Evolutionary conservation across 2,329 filamentous ascomycete genomes (phyloP), one percentile per base, ranked within the genome.

Genomic region (Paraconiothyrium brasiliense): DNA sequence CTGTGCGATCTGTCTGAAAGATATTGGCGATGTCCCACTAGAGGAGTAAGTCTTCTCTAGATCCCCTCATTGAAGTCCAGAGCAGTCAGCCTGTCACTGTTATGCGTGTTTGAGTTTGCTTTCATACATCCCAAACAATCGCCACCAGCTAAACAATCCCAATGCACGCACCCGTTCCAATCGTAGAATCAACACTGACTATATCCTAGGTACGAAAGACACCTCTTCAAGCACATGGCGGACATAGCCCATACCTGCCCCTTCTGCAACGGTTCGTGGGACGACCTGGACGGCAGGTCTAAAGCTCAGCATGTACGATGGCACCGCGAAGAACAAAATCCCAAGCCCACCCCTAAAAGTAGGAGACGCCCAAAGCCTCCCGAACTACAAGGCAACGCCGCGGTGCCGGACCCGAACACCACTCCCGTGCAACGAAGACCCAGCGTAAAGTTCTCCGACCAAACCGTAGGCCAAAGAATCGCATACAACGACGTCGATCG

Each of bases 401-500:
- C 48, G 11, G 32, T 51, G 7, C 48, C 48, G 27, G 20, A 10
- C 2, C 2, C 10, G 4, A 8, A 2, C 7, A 16, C 1, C 13
- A 3, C 14, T 20, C 20, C 34, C 24, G 32, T 3, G 37, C 34
- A 51, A 3, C 41, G 30, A 43, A 34, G 35, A 2, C 62, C 61
- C 3, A 69, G 67, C 47, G 68, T 67, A 13, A 56, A 35, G 13
- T 70, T 70, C 43, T 59, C 63, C 60, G 2, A 37, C 50, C 10
- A 59, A 52, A 9, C 4, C 27, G 62, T 67, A 4, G 62, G 64
- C 20, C 56, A 50, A 43, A 39, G 62, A 8, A 37, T 61, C 27
- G 59, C 54, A 10, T 62, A 62, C 41, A 67, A 67, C 24, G 61
- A 65, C 55, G 8, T 39, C 11, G 50, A 39, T 1, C 9, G 60